Base-by-base conservation (phyloP, 2,329 filamentous ascomycete species). In the Penicillium sp. region DNA sequence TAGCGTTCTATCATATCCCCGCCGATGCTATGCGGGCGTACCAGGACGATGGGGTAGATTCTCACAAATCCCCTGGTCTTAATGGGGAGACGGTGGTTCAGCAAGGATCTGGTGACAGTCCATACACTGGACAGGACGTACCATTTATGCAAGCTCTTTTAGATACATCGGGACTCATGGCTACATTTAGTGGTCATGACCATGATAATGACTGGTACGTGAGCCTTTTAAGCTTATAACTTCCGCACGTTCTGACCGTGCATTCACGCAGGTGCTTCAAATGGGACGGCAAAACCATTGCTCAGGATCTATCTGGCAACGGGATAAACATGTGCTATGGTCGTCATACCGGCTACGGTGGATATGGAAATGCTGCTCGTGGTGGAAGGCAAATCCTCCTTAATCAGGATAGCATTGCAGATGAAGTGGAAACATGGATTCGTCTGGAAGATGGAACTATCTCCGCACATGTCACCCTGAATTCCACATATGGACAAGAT, bases 341-440 rank as follows among this genome's bases (percentile, higher is more conserved):
- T 5, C 84, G 88, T 61, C 87, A 88, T 62, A 82, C 85, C 0
- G 88, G 88, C 0, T 90, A 90, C 54, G 88, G 87, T 0, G 88
- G 88, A 0, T 90, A 90, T 63, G 85, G 87, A 0, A 77, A 78
- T 46, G 89, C 84, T 83, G 81, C 82, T 10, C 81, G 87, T 0
- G 88, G 87, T 1, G 79, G 81, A 4, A 77, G 86, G 1, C 82
- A 87, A 62, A 73, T 89, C 13, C 63, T 78, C 2, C 62, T 88
- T 19, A 44, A 44, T 11, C 74, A 82, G 42, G 67, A 74, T 1
- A 70, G 70, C 22, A 65, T 84, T 16, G 64, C 65, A 61, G 62
- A 74, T 21, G 77, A 78, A 37, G 71, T 84, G 0, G 78, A 86
- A 33, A 87, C 84, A 0, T 89, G 85, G 80, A 83, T 87, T 37